Percentiles rank a stretch among this genome's conserved stretches.
These are phyloP conservation scores for Selaginella tamariscina DNA, from an alignment of 75 land plant species.

Conservation along the genomic window DNA sequence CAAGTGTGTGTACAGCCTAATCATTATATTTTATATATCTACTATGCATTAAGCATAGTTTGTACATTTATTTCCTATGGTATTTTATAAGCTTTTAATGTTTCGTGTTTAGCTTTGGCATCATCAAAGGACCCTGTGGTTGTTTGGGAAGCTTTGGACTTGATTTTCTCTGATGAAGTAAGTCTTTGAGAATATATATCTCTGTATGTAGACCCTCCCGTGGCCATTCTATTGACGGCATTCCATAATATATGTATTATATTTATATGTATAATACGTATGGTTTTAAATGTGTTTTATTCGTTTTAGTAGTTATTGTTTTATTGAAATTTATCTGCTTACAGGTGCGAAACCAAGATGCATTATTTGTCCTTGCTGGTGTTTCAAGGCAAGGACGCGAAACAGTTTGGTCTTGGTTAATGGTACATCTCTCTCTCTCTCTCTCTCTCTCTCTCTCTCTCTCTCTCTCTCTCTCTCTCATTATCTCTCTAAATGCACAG, in stretches of 20 bases:
- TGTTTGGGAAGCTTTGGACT: conserved; percentile 73
- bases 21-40: too few species aligned
- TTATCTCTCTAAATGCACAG: conserved; percentile 77
- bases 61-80: not conserved
- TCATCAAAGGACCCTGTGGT: conserved; percentile 51
- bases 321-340: too few species aligned
- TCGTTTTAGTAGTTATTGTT: not conserved
- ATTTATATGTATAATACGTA: not conserved
- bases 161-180: conserved; percentile 75
- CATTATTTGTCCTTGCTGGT: conserved; percentile 50
- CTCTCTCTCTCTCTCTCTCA: too few species aligned
- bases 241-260: too few species aligned
- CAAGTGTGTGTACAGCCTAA: too few species aligned
- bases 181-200: not conserved
- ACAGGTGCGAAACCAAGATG: conserved; percentile 92
- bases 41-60: not conserved
- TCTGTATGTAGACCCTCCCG: not conserved
- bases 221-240: too few species aligned
- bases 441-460: too few species aligned
- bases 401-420: conserved; percentile 74
- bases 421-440: too few species aligned
- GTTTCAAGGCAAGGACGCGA: conserved; percentile 70
- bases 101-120: conserved; percentile 46
- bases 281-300: too few species aligned
- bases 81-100: not conserved